Evolutionary conservation across 2,329 filamentous ascomycete species (phyloP), one percentile per base, ranked within the genome.

Genomic region (Mycogone perniciosa): DNA sequence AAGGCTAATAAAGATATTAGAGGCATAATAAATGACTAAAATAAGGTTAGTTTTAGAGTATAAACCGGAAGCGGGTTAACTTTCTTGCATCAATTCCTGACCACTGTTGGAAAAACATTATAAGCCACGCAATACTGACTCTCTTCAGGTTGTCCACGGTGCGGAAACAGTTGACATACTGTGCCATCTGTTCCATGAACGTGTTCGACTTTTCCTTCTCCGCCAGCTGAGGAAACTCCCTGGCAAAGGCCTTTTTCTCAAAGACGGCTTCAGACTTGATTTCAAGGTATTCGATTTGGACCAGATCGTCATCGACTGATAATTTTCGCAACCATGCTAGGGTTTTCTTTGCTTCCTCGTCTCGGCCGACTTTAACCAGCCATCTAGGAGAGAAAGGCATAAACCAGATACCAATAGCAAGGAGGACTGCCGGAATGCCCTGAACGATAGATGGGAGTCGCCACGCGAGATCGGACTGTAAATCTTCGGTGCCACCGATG

Each of bases 331-430:
- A 78, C 49, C 64, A 75, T 0, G 85, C 78, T 1, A 92, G 76
- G 0, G 33, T 68, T 48, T 70, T 65, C 50, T 68, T 50, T 4
- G 84, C 85, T 64, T 91, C 86, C 0, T 76, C 75, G 57, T 90
- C 85, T 8, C 86, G 83, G 51, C 74, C 75, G 60, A 86, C 82
- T 64, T 89, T 83, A 38, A 88, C 73, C 2, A 92, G 76, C 86
- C 86, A 91, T 54, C 88, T 76, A 0, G 88, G 88, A 0, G 81
- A 86, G 66, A 87, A 90, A 0, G 87, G 88, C 82, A 91, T 87
- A 68, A 88, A 89, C 46, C 86, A 66, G 76, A 90, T 89, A 34
- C 86, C 86, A 6, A 78, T 62, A 29, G 84, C 81, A 0, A 92
- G 77, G 4, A 88, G 50, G 3, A 58, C 59, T 4, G 71, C 71